A percentile compares a stretch with the other conserved stretches of the same genome.
These are phyloP conservation scores for Aspergillus conjunctus DNA, from an alignment of 495 filamentous ascomycete genomes.

Conservation along the genomic window DNA sequence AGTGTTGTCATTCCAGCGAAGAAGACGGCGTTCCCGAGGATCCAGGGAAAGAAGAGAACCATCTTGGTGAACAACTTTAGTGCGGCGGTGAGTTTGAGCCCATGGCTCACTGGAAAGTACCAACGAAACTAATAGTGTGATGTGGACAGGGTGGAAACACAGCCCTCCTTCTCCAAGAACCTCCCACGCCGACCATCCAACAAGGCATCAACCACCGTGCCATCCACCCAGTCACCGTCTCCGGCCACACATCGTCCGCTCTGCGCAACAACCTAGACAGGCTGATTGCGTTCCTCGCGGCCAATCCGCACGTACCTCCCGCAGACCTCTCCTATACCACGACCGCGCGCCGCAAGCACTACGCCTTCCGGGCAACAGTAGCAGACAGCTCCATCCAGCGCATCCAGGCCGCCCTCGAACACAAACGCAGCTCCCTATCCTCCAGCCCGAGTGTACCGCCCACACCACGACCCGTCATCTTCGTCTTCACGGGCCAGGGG, in stretches of 20 bases:
- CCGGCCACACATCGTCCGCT: background rate
- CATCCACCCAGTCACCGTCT: background rate
- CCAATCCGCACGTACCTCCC: background rate
- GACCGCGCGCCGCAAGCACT: conserved; percentile 22
- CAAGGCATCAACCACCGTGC: background rate
- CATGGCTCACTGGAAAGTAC: background rate
- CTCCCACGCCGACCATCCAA: conserved; percentile 12
- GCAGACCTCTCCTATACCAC: conserved; percentile 35
- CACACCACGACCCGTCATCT: conserved; percentile 42
- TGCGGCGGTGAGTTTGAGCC: conserved; percentile 35
- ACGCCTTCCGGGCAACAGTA: conserved; percentile 6
- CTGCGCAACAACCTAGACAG: background rate
- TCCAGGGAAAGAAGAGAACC: conserved; percentile 20
- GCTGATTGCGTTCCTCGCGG: background rate
- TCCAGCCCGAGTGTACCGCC: background rate
- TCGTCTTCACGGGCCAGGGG: conserved; percentile 72
- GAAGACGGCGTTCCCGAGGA: background rate
- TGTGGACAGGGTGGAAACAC: conserved; percentile 34
- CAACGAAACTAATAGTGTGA: background rate
- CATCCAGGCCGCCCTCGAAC: background rate
- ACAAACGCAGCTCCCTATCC: background rate
- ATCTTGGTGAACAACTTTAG: conserved; percentile 43
- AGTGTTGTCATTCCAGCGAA: conserved; percentile 33
- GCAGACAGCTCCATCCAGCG: background rate
- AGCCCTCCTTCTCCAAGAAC: conserved; percentile 43